Evolutionary conservation across 805 yeast species (phyloP), one percentile per base, ranked within the genome.

Genomic region (Candida taoyuanica): DNA sequence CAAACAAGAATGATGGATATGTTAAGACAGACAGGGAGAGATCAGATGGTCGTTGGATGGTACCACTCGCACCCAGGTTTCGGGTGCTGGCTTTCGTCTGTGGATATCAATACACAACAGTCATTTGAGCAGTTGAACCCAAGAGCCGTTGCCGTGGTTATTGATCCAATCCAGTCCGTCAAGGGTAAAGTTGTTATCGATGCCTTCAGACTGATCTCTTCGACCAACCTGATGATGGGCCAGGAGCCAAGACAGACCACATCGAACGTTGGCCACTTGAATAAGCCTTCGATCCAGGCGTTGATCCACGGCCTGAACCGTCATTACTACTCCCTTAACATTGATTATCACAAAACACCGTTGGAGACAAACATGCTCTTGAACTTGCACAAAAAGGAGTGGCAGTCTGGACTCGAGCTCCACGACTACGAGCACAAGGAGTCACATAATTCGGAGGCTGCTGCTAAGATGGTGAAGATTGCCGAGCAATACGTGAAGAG

Each of bases 1-100:
- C 98, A 93, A 63, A 89, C 98, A 4, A 85, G 82, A 60, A 94
- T 93, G 98, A 93, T 93, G 98, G 99, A 93, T 59, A 93, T 93
- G 98, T 74, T 93, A 57, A 81, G 85, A 65, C 98, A 93, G 63
- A 93, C 98, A 1, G 99, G 99, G n/a, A 76, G 99, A 63, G 97
- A 89, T 64, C 95, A 93, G 62, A 88, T 86, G 86, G 98, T 93
- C 37, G 99, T 93, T 34, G 99, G 99, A 24, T 93, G 99, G 99
- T 93, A 93, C 68, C 99, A 93, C 61, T 89, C 98, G 12, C 98
- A 93, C 65, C 98, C 98, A 5, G 98, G 98, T 14, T 93, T 91
- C 61, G 98, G 98, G n/a, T 93, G 99, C 70, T 93, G 99, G 99
- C 73, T 93, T 52, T 89, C 98, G 11, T 80, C 89, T 20, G 98